Evolutionary conservation across 306 rosid species (phyloP), one percentile per base, ranked within the genome.

Genomic region (Psophocarpus tetragonolobus): DNA sequence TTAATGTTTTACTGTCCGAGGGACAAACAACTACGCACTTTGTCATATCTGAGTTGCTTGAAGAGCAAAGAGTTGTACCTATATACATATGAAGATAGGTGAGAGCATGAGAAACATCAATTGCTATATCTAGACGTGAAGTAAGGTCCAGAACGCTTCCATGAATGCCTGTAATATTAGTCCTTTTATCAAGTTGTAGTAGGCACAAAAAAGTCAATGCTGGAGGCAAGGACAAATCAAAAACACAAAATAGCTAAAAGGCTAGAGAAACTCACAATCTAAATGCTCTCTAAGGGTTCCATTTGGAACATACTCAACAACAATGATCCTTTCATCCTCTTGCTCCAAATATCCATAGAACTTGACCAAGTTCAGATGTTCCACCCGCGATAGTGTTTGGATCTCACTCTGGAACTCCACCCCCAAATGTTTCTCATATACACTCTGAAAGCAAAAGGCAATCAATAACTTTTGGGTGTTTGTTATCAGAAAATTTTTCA

Each of bases 1-100:
- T 6, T 50, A 12, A 50, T 18, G 11, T 24, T 50, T 50, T 48
- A 48, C 4, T 48, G 14, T 45, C 11, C 3, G 33, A 51, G 50
- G 73, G 54, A 36, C 58, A 41, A 74, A 74, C 4, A 62, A n/a
- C 21, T 35, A 60, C n/a, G 15, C 26, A 54, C 2, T 75, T 76
- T 62, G 18, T 38, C 69, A 27, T 45, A 24, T 23, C 57, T 27
- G 35, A 75, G 42, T 36, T 51, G 20, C 54, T 53, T 63, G 73
- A 56, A 73, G 36, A 20, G 8, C 53, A 74, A 67, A 26, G 17
- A 64, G 63, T 48, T 30, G 53, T 76, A 92, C 99, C 99, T 62
- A 93, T 88, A 75, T 96, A 96, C 94, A 87, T 83, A 84, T 96
- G 99, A 81, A 96, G 98, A 87, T 96, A 96, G 32, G 99, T 96